A percentile compares a stretch with the other conserved stretches of the same genome.
Conservation (phyloP, 2,329 filamentous ascomycete genomes). For the Fonsecaea pugnacius region DNA sequence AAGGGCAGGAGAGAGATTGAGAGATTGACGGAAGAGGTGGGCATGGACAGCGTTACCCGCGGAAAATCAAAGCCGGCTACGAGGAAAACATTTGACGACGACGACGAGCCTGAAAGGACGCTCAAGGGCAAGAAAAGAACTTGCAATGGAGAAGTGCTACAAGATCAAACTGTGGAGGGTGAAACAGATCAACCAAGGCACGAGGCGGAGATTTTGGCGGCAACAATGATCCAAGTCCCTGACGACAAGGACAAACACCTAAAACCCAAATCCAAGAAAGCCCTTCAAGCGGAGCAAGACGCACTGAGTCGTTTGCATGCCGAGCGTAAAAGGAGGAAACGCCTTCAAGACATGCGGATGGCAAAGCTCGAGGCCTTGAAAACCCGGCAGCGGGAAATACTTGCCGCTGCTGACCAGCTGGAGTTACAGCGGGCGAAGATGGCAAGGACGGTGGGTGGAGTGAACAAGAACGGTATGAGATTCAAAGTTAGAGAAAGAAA, state of each 20-base stretch:
- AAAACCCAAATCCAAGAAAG: slow-evolving; percentile 49
- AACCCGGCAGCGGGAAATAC: slow-evolving; percentile 60
- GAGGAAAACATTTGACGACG: slow-evolving; percentile 47
- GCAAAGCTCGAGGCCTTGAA: slow-evolving; percentile 58
- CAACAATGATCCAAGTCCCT: not conserved
- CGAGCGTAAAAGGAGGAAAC: slow-evolving; percentile 54
- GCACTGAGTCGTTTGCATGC: slow-evolving; percentile 45
- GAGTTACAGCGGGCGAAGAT: slow-evolving; percentile 66
- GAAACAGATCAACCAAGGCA: slow-evolving; percentile 24
- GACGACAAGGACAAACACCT: slow-evolving; percentile 37
- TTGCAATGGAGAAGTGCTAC: slow-evolving; percentile 34
- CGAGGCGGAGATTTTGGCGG: slow-evolving; percentile 26
- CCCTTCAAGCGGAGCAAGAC: slow-evolving; percentile 49
- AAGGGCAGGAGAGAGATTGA: slow-evolving; percentile 54
- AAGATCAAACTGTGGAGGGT: slow-evolving; percentile 9
- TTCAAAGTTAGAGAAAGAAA: slow-evolving; percentile 68
- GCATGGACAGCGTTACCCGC: slow-evolving; percentile 41
- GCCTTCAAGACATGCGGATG: slow-evolving; percentile 53
- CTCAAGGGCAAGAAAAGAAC: slow-evolving; percentile 29
- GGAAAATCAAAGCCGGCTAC: slow-evolving; percentile 29
- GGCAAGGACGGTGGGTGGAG: slow-evolving; percentile 63
- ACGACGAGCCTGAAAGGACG: slow-evolving; percentile 38
- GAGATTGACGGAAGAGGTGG: slow-evolving; percentile 45
- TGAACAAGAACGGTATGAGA: slow-evolving; percentile 67
- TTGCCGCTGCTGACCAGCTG: slow-evolving; percentile 60